Conservation (phyloP, 352 stramenopile species). For the Plasmopara halstedii region DNA sequence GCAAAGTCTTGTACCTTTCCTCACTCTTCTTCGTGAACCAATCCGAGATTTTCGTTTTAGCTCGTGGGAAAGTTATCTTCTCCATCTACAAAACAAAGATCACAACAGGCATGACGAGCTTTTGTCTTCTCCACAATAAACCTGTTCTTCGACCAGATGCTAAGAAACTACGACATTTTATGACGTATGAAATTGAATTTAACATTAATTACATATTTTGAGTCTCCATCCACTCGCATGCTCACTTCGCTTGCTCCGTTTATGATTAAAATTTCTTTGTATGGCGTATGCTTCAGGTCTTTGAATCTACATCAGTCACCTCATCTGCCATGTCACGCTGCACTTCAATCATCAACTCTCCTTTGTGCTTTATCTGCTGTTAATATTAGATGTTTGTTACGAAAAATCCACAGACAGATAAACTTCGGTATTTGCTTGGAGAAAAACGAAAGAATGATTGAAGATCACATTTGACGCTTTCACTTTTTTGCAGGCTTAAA, state of each 20-base stretch:
- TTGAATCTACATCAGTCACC: conserved; percentile 6
- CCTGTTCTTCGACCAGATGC: background rate
- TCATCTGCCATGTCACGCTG: background rate
- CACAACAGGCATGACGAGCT: conserved; percentile 26
- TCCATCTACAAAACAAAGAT: conserved; percentile 43
- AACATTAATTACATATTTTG: no score
- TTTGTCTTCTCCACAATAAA: conserved; percentile 8
- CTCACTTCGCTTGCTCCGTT: conserved; percentile 1
- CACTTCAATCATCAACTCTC: conserved; percentile 1
- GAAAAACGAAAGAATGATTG: conserved; percentile 57
- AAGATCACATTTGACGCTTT: no score
- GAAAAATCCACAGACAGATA: conserved; percentile 33
- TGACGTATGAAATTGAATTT: background rate
- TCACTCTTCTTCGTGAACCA: conserved; percentile 28
- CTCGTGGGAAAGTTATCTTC: conserved; percentile 28
- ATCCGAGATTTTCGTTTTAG: conserved; percentile 43
- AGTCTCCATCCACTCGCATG: conserved; percentile 22
- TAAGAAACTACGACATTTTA: no score
- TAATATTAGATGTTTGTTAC: conserved; percentile 48
- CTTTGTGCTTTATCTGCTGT: conserved; percentile 9
- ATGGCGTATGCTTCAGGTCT: conserved; percentile 19
- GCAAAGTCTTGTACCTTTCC: conserved; percentile 24
- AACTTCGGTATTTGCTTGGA: conserved; percentile 59
- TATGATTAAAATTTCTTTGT: conserved; percentile 25
- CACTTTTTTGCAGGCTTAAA: conserved; percentile 43